Base-by-base conservation (phyloP, 2,329 filamentous ascomycete genomes). In the Penicillium sp. region DNA sequence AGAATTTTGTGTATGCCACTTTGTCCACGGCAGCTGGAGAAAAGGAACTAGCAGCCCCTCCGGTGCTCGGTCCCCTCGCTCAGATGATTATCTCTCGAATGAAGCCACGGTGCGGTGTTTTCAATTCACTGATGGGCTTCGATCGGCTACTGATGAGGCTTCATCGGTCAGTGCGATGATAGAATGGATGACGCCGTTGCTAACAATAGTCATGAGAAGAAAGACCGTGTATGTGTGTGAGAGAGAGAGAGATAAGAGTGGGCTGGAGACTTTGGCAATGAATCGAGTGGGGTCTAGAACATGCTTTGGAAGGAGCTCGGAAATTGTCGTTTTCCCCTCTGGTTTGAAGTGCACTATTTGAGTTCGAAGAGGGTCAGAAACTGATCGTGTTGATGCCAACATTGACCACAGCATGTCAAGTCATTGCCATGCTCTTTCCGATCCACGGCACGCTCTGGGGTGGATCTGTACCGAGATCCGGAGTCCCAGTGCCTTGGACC, bases 401-500 rank as follows among this genome's bases (percentile, higher is more conserved):
- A 16, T 39, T 39, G 44, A 29, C 18, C 4, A 34, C n/a, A 10
- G 13, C 16, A 36, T 50, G 46, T 48, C 52, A 52, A 54, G 23
- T 42, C 47, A 52, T 29, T 52, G 48, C 44, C 47, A 51, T 57
- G 41, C 28, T 42, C 54, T 48, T 48, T 24, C 36, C 47, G 57
- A 50, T 60, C 57, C 57, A 60, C 52, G 28, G 28, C 44, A 58
- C 53, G 31, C 31, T 56, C 45, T 56, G 58, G 51, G 33, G 60
- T 61, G 58, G 61, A 60, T 62, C 61, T 59, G 60, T 59, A 57
- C 59, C 56, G 58, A 61, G 56, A 61, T 56, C 58, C 53, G 53
- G 41, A 47, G 10, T 54, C 52, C 61, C 61, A 60, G 56, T 56
- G 1, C 61, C 61, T 16, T 44, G 61, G 58, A 31, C 38, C 45